phyloP scores from a whole-genome alignment of 495 filamentous ascomycete species.

The Podospora pseudocomata region DNA sequence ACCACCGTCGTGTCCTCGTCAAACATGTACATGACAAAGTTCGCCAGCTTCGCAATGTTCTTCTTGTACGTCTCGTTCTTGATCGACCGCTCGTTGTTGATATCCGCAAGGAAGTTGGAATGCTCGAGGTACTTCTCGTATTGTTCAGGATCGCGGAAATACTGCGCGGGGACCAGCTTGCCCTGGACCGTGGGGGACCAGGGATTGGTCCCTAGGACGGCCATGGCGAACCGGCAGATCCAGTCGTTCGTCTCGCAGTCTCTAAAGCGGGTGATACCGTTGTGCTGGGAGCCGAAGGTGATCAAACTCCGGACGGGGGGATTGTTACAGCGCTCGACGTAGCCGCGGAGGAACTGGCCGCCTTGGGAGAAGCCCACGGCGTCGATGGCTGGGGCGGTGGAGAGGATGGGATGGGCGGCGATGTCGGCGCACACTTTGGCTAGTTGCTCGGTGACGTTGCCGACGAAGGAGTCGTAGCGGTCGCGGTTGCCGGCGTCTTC shows the following conservation, averaged over 20 bases:
- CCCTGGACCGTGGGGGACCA: constrained; percentile 75
- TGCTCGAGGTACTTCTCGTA: constrained; percentile 70
- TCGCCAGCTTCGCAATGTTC: constrained; percentile 65
- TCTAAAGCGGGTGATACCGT: constrained; percentile 81
- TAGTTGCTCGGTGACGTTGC: constrained; percentile 81
- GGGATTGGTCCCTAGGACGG: constrained; percentile 64
- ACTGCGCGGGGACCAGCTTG: constrained; percentile 87
- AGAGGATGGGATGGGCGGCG: constrained; percentile 69
- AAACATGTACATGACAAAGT: constrained; percentile 89
- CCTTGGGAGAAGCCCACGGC: constrained; percentile 94
- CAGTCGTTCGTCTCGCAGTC: constrained; percentile 64
- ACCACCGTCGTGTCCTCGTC: constrained; percentile 79
- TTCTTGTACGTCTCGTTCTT: constrained; percentile 75
- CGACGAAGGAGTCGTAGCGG: constrained; percentile 81
- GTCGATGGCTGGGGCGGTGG: constrained; percentile 76
- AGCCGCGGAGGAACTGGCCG: constrained; percentile 92
- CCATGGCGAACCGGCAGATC: constrained; percentile 73
- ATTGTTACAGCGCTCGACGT: constrained; percentile 82
- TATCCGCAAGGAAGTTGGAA: constrained; percentile 95
- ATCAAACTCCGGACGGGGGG: constrained; percentile 78
- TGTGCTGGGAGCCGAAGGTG: constrained; percentile 92
- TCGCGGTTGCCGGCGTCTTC: constrained; percentile 62
- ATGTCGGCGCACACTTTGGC: constrained; percentile 76
- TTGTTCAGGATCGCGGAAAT: constrained; percentile 75
- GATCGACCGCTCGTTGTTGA: constrained; percentile 81